phyloP scores from a whole-genome alignment of 2,329 filamentous ascomycete genomes.

The Colletotrichum sp. region DNA sequence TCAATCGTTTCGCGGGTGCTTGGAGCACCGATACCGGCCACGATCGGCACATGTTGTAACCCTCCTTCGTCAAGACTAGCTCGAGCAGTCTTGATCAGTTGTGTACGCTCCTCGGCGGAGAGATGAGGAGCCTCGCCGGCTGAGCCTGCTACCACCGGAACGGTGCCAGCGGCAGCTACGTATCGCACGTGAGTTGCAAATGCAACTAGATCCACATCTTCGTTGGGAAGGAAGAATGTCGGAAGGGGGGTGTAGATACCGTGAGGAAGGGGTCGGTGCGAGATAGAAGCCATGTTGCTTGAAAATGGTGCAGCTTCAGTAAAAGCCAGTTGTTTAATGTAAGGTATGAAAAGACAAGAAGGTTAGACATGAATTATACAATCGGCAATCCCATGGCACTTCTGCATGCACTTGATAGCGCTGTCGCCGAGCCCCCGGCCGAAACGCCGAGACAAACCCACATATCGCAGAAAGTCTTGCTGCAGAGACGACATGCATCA shows the following conservation, averaged over 20 bases:
- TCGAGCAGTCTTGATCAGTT: not conserved
- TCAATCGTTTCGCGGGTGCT: not conserved
- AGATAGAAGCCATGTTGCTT: not conserved
- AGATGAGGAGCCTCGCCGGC: not conserved
- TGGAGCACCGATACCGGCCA: not conserved
- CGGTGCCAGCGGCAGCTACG: not conserved
- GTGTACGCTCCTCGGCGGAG: not conserved
- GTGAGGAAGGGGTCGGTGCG: not conserved
- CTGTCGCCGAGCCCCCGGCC: not conserved
- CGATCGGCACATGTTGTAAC: not conserved
- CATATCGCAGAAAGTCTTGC: not conserved
- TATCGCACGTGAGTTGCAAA: not conserved
- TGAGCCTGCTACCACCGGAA: not conserved
- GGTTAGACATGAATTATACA: fast-evolving
- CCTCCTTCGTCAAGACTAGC: not conserved
- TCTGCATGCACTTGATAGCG: not conserved
- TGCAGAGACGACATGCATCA: not conserved
- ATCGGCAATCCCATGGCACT: not conserved
- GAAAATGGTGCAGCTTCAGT: not conserved
- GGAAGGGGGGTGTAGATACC: not conserved
- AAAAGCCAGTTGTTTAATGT: not conserved
- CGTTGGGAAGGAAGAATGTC: not conserved
- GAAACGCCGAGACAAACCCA: not conserved
- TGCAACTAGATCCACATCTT: not conserved
- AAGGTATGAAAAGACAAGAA: not conserved